Conservation (phyloP, 805 yeast species). For the Grigorovia jiainica region DNA sequence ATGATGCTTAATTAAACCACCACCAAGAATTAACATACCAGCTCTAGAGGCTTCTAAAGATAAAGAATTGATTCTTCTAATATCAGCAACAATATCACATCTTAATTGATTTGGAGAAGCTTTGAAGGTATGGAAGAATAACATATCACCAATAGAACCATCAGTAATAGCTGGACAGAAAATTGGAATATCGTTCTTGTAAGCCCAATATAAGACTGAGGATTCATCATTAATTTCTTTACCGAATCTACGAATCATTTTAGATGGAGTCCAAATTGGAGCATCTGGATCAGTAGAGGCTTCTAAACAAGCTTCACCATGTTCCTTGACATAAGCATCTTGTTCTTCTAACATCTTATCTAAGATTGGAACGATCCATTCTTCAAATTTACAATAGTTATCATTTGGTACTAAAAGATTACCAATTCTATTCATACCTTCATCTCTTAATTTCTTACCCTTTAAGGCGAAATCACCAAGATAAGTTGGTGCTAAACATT, state of each 20-base stretch:
- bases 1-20: constrained; percentile 94
- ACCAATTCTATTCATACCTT: constrained; percentile 97
- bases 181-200: constrained; percentile 89
- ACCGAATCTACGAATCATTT: constrained; percentile 85
- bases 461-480: constrained; percentile 82
- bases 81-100: constrained; percentile 89
- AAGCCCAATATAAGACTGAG: constrained; percentile 95
- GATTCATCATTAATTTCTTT: constrained; percentile 90
- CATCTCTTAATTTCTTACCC: constrained; percentile 77
- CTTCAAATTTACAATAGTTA: constrained; percentile 94
- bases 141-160: constrained; percentile 98
- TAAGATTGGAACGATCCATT: constrained; percentile 94
- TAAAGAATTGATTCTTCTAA: constrained; percentile 81
- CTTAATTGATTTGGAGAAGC: constrained; percentile 83
- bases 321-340: constrained; percentile 48
- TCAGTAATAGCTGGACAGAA: constrained; percentile 98
- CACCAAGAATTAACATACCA: constrained; percentile 94
- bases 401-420: constrained; percentile 95
- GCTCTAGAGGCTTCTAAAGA: constrained; percentile 92
- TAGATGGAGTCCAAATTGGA: constrained; percentile 87
- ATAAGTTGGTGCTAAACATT: constrained; percentile 92
- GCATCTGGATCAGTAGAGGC: constrained; percentile 38
- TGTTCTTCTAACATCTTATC: constrained; percentile 86
- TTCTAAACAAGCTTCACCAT: constrained; percentile 48
- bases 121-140: constrained; percentile 95